These are phyloP conservation scores for Hypericum perforatum DNA, from an alignment of 345 rosid genomes.

Conservation along the genomic window DNA sequence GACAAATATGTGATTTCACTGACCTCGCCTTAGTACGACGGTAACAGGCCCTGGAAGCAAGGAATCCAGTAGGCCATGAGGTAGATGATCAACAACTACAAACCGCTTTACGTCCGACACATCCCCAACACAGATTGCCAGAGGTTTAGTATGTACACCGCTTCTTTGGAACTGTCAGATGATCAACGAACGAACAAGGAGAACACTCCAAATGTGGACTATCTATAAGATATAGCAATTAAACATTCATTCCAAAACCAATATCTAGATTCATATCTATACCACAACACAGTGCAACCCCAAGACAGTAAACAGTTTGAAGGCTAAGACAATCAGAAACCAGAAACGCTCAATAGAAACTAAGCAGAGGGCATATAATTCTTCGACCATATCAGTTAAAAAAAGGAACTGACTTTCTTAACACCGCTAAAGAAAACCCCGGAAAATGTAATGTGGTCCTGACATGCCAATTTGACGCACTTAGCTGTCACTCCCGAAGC, in stretches of 20 bases:
- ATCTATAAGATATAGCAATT: background rate
- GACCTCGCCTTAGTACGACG: slow-evolving; percentile 65
- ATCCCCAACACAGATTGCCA: slow-evolving; percentile 82
- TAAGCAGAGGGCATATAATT: too few relatives aligned
- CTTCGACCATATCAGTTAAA: too few relatives aligned
- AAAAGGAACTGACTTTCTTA: too few relatives aligned
- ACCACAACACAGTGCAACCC: too few relatives aligned
- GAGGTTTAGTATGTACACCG: slow-evolving; percentile 71
- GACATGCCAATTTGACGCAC: too few relatives aligned
- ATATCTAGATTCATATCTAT: too few relatives aligned
- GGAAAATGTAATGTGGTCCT: too few relatives aligned
- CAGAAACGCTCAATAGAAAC: too few relatives aligned
- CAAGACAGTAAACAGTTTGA: too few relatives aligned
- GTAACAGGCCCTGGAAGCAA: slow-evolving; percentile 94
- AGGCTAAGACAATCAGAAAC: too few relatives aligned
- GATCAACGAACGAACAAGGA: slow-evolving; percentile 7
- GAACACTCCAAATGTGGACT: background rate
- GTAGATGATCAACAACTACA: slow-evolving; percentile 61
- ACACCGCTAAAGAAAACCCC: too few relatives aligned
- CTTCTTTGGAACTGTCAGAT: slow-evolving; percentile 51
- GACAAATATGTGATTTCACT: slow-evolving; percentile 10
- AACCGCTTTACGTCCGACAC: slow-evolving; percentile 61
- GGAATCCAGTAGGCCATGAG: slow-evolving; percentile 58
- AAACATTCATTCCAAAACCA: slow-evolving; percentile 2
- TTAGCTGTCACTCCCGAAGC: too few relatives aligned